A percentile compares a stretch with the other conserved stretches of the same genome.
These are phyloP conservation scores for Metarhizium brunneum DNA, from an alignment of 2,329 filamentous ascomycete species.

Conservation along the genomic window DNA sequence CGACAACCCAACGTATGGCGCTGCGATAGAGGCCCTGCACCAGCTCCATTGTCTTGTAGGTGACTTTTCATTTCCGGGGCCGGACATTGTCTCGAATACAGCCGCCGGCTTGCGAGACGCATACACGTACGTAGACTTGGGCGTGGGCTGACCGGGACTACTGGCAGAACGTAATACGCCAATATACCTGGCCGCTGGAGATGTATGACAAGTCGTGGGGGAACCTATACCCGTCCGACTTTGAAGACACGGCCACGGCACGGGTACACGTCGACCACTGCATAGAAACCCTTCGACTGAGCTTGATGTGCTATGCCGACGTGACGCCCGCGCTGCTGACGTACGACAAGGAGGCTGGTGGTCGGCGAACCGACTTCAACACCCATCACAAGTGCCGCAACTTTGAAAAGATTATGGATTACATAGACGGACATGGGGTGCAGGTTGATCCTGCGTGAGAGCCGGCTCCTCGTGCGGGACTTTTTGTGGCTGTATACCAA, in stretches of 20 bases:
- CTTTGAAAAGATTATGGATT: background rate
- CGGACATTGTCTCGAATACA: too few relatives aligned
- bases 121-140: too few relatives aligned
- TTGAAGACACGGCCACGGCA: background rate
- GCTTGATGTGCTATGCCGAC: slow-evolving; percentile 3
- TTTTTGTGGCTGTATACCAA: background rate
- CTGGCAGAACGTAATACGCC: slow-evolving; percentile 1
- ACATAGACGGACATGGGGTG: background rate
- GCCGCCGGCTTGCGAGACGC: too few relatives aligned
- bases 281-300: slow-evolving; percentile 3
- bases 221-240: background rate
- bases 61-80: background rate
- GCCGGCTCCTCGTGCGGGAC: too few relatives aligned
- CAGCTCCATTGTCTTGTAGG: slow-evolving; percentile 3
- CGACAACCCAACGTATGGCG: background rate
- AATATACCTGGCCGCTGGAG: slow-evolving; percentile 2
- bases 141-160: background rate
- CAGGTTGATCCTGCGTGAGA: background rate
- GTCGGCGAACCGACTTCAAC: slow-evolving; percentile 1
- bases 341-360: background rate
- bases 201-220: slow-evolving; percentile 4
- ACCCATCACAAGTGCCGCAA: slow-evolving; percentile 1
- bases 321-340: slow-evolving; percentile 1
- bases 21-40: background rate
- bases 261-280: slow-evolving; percentile 3